Evolutionary conservation across 345 rosid genomes (phyloP), one percentile per base, ranked within the genome.

Genomic region (Trapa incisa): DNA sequence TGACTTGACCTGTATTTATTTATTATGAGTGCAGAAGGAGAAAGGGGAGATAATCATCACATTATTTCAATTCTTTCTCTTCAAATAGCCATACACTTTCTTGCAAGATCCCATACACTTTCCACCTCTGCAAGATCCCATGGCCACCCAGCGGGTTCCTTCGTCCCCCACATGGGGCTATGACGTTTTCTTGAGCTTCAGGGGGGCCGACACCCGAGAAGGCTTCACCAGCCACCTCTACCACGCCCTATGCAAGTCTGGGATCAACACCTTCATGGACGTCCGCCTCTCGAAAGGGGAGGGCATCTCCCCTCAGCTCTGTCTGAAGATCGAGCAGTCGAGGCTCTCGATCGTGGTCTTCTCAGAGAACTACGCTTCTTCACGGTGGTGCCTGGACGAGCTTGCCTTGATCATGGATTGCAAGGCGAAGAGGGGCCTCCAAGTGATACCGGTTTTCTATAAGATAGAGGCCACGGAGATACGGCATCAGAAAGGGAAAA

Each of bases 391-490:
- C 61, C 48, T 70, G 62, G 73, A 70, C n/a, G 73, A 70, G 41
- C 68, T 70, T 8, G 69, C 5, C 9, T 43, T 53, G 64, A 43
- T 71, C 41, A 54, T 71, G 52, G 74, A 65, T 17, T 66, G 58
- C 4, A 39, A 58, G 41, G 16, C 10, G 7, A n/a, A 3, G 5
- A 53, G 10, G 37, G 37, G 6, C 17, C 54, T n/a, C 16, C 7
- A 54, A 32, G 74, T 57, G 22, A 37, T 50, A 29, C 74, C 38
- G 1, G 48, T 75, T 52, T 72, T 75, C 68, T 75, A 75, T 32
- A 15, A 57, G 45, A 70, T 70, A 14, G 70, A 70, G 41, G 76
- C 79, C 0, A 47, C 70, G 5, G 74, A 73, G 4, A 67, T 76
- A 29, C 62, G 76, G 6, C 61, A 57, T 33, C 76, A 72, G 60